Evolutionary conservation across 2,329 filamentous ascomycete species (phyloP).

Genomic region (Epichloe bromicola): DNA sequence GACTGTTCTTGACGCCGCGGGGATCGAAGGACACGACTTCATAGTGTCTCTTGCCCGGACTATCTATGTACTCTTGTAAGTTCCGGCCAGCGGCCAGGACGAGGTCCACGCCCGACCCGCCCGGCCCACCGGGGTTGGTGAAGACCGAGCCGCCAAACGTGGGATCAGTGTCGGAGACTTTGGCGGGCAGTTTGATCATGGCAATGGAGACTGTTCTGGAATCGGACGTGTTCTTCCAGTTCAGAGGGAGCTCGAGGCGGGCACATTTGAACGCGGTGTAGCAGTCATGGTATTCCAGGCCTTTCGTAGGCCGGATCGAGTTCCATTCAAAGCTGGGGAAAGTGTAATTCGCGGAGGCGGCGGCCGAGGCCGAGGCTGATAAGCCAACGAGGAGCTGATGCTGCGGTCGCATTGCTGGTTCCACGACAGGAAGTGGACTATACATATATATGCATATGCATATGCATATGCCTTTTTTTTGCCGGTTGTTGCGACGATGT

Average conservation of each 20-base stretch:
- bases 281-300: constrained; percentile 27
- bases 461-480: no score
- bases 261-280: constrained; percentile 27
- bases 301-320: constrained; percentile 18
- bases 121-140: constrained; percentile 32
- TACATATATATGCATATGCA: no score
- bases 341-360: not conserved
- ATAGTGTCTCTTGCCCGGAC: constrained; percentile 20
- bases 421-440: no score
- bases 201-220: constrained; percentile 24
- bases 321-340: constrained; percentile 23
- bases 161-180: constrained; percentile 23
- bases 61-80: constrained; percentile 18
- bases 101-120: constrained; percentile 24
- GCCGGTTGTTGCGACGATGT: no score
- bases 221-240: constrained; percentile 24
- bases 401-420: not conserved
- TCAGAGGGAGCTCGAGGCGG: constrained; percentile 28
- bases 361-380: not conserved
- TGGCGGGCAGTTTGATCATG: constrained; percentile 27
- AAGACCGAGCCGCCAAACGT: constrained; percentile 30
- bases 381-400: not conserved
- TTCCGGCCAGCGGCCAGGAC: constrained; percentile 13
- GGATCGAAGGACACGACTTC: constrained; percentile 33
- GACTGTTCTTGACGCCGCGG: constrained; percentile 25